Evolutionary conservation across 495 filamentous ascomycete species (phyloP).

Genomic region (Clohesyomyces aquaticus): DNA sequence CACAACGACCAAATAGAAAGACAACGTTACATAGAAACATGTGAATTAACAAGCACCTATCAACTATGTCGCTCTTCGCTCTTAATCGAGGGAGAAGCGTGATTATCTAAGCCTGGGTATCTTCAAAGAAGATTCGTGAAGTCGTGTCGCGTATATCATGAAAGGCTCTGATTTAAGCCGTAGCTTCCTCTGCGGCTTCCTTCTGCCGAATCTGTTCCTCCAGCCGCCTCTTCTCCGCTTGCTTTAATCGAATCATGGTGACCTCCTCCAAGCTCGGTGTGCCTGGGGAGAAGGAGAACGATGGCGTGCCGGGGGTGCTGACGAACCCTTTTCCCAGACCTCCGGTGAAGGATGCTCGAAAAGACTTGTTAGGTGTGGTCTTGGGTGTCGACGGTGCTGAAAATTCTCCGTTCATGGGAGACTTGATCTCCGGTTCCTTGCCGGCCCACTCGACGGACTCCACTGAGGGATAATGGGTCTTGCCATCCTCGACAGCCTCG

Average conservation of each 20-base stretch:
- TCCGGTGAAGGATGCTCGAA: slow-evolving; percentile 33
- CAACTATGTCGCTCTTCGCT: too few relatives aligned
- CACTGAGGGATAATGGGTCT: slow-evolving; percentile 52
- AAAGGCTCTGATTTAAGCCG: slow-evolving; percentile 1
- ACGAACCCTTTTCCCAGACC: slow-evolving; percentile 14
- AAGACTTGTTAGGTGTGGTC: slow-evolving; percentile 23
- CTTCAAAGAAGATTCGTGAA: slow-evolving; percentile 16
- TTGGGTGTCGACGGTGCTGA: slow-evolving; percentile 40
- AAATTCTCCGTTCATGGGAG: slow-evolving; percentile 18
- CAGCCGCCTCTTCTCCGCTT: slow-evolving; percentile 60
- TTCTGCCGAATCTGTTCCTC: slow-evolving; percentile 59
- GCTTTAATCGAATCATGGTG: slow-evolving; percentile 65
- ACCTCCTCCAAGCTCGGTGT: slow-evolving; percentile 61
- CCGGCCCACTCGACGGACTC: slow-evolving; percentile 63
- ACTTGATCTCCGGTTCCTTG: slow-evolving; percentile 50
- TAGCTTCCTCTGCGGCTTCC: slow-evolving; percentile 46
- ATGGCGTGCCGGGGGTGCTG: slow-evolving; percentile 17
- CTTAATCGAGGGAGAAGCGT: background rate
- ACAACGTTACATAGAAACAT: too few relatives aligned
- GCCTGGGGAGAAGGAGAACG: slow-evolving; percentile 44
- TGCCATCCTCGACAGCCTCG: slow-evolving; percentile 60
- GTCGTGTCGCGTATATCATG: slow-evolving; percentile 10
- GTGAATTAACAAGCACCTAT: too few relatives aligned
- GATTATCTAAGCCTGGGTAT: slow-evolving; percentile 11
- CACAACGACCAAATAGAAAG: too few relatives aligned